phyloP scores from a whole-genome alignment of 1,284 basidiomycete genomes.

The Melampsora abietis-canadensis region DNA sequence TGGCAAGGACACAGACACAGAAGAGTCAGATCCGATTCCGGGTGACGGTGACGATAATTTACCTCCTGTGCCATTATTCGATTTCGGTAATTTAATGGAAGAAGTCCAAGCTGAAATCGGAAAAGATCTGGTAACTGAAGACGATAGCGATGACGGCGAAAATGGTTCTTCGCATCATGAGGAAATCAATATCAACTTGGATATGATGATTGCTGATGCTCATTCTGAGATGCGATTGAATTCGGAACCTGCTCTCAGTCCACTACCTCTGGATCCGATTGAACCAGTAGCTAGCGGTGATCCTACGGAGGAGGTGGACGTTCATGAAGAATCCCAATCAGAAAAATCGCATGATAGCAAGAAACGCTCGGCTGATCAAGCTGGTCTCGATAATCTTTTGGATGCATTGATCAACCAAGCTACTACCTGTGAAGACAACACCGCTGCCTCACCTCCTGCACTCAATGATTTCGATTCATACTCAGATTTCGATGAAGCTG shows the following conservation, averaged over 20 bases:
- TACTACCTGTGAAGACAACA: neutral
- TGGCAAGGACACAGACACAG: constrained; percentile 3
- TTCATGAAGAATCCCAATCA: neutral
- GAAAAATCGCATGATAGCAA: neutral
- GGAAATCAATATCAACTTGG: constrained; percentile 21
- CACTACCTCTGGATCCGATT: neutral
- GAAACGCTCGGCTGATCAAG: constrained; percentile 23
- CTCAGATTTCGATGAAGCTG: neutral
- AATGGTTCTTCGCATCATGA: constrained; percentile 2
- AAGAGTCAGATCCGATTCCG: neutral
- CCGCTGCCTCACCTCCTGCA: neutral
- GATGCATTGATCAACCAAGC: constrained; percentile 35
- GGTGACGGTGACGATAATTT: constrained; percentile 3
- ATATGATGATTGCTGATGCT: constrained; percentile 13
- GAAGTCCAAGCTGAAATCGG: constrained; percentile 27
- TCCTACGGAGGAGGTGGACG: neutral
- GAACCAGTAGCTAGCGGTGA: neutral
- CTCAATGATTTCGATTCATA: neutral
- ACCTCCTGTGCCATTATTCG: constrained; percentile 7
- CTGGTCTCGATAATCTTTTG: constrained; percentile 15
- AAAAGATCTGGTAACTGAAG: neutral
- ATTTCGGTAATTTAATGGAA: constrained; percentile 26
- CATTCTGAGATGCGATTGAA: constrained; percentile 14
- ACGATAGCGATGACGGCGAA: constrained; percentile 13
- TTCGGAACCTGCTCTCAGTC: neutral